phyloP scores from a whole-genome alignment of 805 yeast genomes.

The Wickerhamiella australiensis region DNA sequence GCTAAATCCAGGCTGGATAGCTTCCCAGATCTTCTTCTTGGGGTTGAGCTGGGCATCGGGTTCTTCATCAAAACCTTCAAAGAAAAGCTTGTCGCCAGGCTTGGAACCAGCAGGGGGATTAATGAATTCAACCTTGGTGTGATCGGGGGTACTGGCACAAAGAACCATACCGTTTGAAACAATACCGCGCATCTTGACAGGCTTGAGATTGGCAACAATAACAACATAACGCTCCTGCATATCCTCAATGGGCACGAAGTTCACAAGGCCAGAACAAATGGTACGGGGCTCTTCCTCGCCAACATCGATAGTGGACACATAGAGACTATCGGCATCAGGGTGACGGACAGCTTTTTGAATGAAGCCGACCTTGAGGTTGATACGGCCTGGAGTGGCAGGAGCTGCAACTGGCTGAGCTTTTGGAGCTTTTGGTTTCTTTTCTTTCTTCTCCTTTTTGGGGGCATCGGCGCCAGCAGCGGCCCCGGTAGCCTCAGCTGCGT shows the following conservation, averaged over 20 bases:
- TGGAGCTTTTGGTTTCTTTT: conserved; percentile 37
- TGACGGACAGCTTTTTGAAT: conserved; percentile 93
- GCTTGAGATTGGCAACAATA: conserved; percentile 90
- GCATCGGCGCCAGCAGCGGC: conserved; percentile 14
- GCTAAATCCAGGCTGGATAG: conserved; percentile 80
- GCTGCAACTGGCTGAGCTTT: conserved; percentile 36
- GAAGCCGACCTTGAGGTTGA: conserved; percentile 91
- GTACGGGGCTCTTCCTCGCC: conserved; percentile 98
- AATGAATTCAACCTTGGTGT: conserved; percentile 70
- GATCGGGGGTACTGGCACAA: conserved; percentile 58
- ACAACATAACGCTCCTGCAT: conserved; percentile 91
- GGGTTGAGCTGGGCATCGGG: conserved; percentile 93
- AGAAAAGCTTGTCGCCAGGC: conserved; percentile 94
- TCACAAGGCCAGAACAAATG: conserved; percentile 92
- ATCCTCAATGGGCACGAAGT: conserved; percentile 76
- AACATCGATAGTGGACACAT: conserved; percentile 90
- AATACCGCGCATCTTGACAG: conserved; percentile 96
- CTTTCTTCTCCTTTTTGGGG: conserved; percentile 20
- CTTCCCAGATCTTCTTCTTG: conserved; percentile 96
- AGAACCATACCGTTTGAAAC: conserved; percentile 94
- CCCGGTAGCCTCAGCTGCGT: conserved; percentile 16
- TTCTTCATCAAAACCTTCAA: conserved; percentile 76
- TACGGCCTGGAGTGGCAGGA: conserved; percentile 48
- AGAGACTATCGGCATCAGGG: conserved; percentile 94
- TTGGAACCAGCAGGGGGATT: conserved; percentile 87